Percentiles rank a stretch among this genome's conserved stretches.
phyloP scores from a whole-genome alignment of 108 stramenopile genomes.

The Cyclotella choctawhatcheeana region DNA sequence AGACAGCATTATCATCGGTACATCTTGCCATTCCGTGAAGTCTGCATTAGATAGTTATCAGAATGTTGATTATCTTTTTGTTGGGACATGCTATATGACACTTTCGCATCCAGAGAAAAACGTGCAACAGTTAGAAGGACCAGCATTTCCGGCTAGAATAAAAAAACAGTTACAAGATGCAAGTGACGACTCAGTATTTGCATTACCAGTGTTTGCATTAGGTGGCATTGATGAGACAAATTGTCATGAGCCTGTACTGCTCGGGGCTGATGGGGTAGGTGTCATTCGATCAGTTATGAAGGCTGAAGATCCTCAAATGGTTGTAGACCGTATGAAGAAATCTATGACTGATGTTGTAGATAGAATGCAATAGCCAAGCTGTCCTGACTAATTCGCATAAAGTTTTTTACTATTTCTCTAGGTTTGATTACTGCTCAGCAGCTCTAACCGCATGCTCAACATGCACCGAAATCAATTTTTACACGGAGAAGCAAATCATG shows the following conservation, averaged over 20 bases:
- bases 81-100: slow-evolving; percentile 82
- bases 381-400: too few species aligned
- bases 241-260: slow-evolving; percentile 65
- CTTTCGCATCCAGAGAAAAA: slow-evolving; percentile 79
- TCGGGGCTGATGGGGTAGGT: slow-evolving; percentile 84
- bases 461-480: too few species aligned
- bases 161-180: slow-evolving; percentile 28
- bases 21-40: slow-evolving; percentile 70
- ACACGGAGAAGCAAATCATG: too few species aligned
- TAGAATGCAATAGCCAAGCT: too few species aligned
- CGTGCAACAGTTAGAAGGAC: slow-evolving; percentile 73
- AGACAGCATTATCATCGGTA: slow-evolving; percentile 55
- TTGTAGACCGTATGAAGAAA: slow-evolving; percentile 44
- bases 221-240: slow-evolving; percentile 81
- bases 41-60: slow-evolving; percentile 54
- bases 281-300: slow-evolving; percentile 75
- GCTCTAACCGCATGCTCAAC: too few species aligned
- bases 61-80: slow-evolving; percentile 72
- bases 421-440: too few species aligned
- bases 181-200: background rate
- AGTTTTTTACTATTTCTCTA: too few species aligned
- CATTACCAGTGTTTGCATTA: slow-evolving; percentile 69
- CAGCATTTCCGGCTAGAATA: slow-evolving; percentile 65
- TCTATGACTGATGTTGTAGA: slow-evolving; percentile 53
- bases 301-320: slow-evolving; percentile 57